Evolutionary conservation across 306 rosid genomes (phyloP).

Genomic region (Gillenia trifoliata): DNA sequence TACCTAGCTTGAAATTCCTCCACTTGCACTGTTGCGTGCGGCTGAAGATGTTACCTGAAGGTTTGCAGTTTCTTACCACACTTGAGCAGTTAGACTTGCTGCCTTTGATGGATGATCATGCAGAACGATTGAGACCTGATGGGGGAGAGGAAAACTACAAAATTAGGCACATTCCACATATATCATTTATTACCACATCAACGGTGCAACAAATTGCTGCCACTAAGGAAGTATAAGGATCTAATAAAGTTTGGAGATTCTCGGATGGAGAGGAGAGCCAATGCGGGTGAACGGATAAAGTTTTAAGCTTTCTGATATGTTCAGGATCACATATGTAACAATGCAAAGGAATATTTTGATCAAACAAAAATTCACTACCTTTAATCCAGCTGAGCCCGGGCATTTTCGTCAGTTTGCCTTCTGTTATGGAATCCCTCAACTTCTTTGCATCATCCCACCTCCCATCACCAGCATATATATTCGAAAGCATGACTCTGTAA

Average conservation of each 20-base stretch:
- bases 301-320: background rate
- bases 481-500: constrained; percentile 73
- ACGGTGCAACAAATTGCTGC: background rate
- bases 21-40: constrained; percentile 7
- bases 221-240: background rate
- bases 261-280: background rate
- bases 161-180: constrained; percentile 15
- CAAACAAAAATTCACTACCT: constrained; percentile 22
- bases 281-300: background rate
- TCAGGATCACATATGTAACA: too few species aligned
- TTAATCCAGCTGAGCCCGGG: constrained; percentile 69
- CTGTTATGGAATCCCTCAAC: constrained; percentile 55
- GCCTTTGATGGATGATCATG: constrained; percentile 20
- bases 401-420: constrained; percentile 40
- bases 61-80: constrained; percentile 18
- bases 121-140: constrained; percentile 21
- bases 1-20: constrained; percentile 21
- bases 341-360: background rate
- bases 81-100: constrained; percentile 6
- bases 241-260: background rate
- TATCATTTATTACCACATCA: constrained; percentile 4
- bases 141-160: constrained; percentile 19
- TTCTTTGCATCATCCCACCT: constrained; percentile 71
- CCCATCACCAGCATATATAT: constrained; percentile 68
- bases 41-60: constrained; percentile 14